Percentiles rank a stretch among this genome's conserved stretches.
Conservation (phyloP, 345 rosid genomes). For the Psidium guajava region DNA sequence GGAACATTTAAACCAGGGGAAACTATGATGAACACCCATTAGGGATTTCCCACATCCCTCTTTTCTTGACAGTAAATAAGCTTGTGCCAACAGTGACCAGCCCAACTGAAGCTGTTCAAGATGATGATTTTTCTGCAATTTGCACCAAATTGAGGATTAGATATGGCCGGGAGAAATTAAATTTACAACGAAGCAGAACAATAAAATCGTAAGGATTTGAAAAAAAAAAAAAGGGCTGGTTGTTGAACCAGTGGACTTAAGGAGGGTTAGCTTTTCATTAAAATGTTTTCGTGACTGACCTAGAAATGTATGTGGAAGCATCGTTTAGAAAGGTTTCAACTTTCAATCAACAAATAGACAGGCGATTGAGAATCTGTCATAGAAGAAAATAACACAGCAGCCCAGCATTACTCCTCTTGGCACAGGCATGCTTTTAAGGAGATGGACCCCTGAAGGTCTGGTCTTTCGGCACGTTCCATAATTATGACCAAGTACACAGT, state of each 20-base stretch:
- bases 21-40: neutral
- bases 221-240: neutral
- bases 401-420: neutral
- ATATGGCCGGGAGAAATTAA: neutral
- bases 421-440: neutral
- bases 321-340: neutral
- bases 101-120: neutral
- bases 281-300: neutral
- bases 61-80: neutral
- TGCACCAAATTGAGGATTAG: neutral
- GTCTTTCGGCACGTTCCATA: constrained; percentile 7
- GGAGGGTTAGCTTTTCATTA: neutral
- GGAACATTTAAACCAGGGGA: neutral
- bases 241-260: neutral
- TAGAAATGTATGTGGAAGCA: neutral
- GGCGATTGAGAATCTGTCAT: neutral
- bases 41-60: neutral
- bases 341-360: neutral
- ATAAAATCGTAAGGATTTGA: neutral
- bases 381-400: neutral
- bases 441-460: constrained; percentile 3
- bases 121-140: neutral
- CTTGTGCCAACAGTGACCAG: neutral
- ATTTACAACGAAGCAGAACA: neutral
- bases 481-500: neutral